A percentile compares a stretch with the other conserved stretches of the same genome.
Evolutionary conservation across 1,139 yeast genomes (phyloP).

Genomic region (Yamadazyma siamensis): DNA sequence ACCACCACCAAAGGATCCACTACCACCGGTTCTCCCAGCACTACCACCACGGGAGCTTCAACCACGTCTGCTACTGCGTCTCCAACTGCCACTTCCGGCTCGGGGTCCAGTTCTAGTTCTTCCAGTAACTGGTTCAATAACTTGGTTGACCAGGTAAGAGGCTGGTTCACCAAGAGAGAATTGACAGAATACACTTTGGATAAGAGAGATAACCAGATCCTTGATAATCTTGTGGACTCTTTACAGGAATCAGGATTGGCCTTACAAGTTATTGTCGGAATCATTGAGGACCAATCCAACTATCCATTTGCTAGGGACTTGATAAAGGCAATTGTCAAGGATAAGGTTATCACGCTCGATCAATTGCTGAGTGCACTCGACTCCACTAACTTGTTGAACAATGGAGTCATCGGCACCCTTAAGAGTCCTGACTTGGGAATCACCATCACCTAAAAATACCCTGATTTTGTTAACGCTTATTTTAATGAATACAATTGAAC

Average conservation of each 20-base stretch:
- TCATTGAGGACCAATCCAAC: conserved; percentile 12
- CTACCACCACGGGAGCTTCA: conserved; percentile 6
- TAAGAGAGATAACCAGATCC: conserved; percentile 23
- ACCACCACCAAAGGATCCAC: conserved; percentile 7
- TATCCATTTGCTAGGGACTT: conserved; percentile 20
- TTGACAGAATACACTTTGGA: conserved; percentile 7
- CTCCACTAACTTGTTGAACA: conserved; percentile 15
- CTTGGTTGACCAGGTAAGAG: conserved; percentile 6
- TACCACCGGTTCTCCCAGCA: conserved; percentile 6
- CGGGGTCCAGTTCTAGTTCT: conserved; percentile 6
- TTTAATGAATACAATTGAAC: conserved; percentile 1
- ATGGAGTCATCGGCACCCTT: conserved; percentile 16
- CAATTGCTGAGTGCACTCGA: conserved; percentile 16
- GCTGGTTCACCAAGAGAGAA: conserved; percentile 15
- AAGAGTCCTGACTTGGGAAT: conserved; percentile 12
- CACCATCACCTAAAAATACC: conserved; percentile 5
- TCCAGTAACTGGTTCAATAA: conserved; percentile 6
- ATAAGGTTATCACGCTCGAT: conserved; percentile 15
- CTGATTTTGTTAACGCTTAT: neutral
- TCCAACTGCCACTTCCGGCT: conserved; percentile 6
- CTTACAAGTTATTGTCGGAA: conserved; percentile 19
- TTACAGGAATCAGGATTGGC: conserved; percentile 32
- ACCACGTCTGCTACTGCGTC: conserved; percentile 7
- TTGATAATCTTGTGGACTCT: conserved; percentile 23
- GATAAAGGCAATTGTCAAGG: conserved; percentile 16